Percentiles rank a stretch among this genome's conserved stretches.
Evolutionary conservation across 2,329 filamentous ascomycete genomes (phyloP).

Genomic region (Cladosporium velox): DNA sequence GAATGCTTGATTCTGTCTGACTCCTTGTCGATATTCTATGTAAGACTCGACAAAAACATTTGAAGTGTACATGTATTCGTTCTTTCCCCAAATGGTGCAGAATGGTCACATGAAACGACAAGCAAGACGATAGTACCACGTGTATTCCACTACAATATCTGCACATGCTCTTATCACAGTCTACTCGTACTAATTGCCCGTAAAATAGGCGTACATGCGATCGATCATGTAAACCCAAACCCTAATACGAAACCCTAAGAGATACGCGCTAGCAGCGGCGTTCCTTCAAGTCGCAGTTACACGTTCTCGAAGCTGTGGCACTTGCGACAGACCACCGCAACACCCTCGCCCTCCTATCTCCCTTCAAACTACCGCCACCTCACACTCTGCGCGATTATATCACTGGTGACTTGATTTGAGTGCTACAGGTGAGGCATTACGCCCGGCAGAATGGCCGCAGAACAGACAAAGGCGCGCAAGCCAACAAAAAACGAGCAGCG

Average conservation of each 20-base stretch:
- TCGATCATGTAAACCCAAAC: not conserved
- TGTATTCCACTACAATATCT: not conserved
- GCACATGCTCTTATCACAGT: not conserved
- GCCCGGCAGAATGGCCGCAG: slow-evolving; percentile 37
- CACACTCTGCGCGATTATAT: not conserved
- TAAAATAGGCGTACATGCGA: not conserved
- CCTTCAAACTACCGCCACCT: not conserved
- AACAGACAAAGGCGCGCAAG: slow-evolving; percentile 53
- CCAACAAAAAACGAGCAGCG: slow-evolving; percentile 93
- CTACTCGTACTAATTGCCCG: not conserved
- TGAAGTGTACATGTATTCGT: not conserved
- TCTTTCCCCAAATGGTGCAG: not conserved
- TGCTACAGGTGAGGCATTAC: slow-evolving; percentile 30
- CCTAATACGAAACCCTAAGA: not conserved
- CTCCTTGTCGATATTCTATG: too few relatives aligned
- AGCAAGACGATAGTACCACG: not conserved
- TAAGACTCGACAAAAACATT: not conserved
- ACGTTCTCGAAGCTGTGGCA: not conserved
- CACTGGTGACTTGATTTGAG: slow-evolving; percentile 1
- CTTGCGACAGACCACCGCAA: not conserved
- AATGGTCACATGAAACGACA: not conserved
- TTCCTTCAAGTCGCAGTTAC: not conserved
- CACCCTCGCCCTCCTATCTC: not conserved
- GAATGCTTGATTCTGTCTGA: too few relatives aligned
- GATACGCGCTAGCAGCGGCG: slow-evolving; percentile 2